phyloP scores from a whole-genome alignment of 2,329 filamentous ascomycete species.

The Paraconiothyrium brasiliense region DNA sequence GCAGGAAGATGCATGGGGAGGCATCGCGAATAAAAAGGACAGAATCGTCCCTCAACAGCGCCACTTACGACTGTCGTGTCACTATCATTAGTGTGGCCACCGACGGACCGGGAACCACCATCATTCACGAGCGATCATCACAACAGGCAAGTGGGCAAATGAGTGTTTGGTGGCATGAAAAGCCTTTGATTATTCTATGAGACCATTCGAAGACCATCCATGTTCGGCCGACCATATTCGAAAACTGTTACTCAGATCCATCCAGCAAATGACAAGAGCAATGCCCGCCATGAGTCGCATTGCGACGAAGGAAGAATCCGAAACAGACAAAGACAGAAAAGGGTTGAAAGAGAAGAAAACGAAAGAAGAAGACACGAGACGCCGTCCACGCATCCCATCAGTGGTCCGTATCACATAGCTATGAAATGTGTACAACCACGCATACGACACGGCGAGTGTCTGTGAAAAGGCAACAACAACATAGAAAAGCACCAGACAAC shows the following conservation, averaged over 20 bases:
- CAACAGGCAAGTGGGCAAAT: not conserved
- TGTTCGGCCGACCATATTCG: not conserved
- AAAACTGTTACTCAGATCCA: slow-evolving; percentile 1
- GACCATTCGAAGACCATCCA: not conserved
- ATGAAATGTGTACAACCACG: slow-evolving; percentile 6
- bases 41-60: not conserved
- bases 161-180: not conserved
- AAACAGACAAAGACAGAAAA: slow-evolving; percentile 9
- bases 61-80: too few relatives aligned
- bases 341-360: not conserved
- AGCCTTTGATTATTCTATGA: not conserved
- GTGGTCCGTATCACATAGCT: not conserved
- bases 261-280: not conserved
- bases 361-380: not conserved
- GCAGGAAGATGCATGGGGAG: too few relatives aligned
- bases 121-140: not conserved
- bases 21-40: too few relatives aligned
- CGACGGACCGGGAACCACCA: not conserved
- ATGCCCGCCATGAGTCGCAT: slow-evolving; percentile 3
- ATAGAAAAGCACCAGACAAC: slow-evolving; percentile 1
- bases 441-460: slow-evolving; percentile 8
- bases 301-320: slow-evolving; percentile 4
- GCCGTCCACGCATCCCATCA: not conserved
- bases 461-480: not conserved
- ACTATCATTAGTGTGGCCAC: not conserved